Percentiles rank a stretch among this genome's conserved stretches.
These are phyloP conservation scores for Aureobasidium sp. DNA, from an alignment of 2,329 filamentous ascomycete genomes.

Conservation along the genomic window DNA sequence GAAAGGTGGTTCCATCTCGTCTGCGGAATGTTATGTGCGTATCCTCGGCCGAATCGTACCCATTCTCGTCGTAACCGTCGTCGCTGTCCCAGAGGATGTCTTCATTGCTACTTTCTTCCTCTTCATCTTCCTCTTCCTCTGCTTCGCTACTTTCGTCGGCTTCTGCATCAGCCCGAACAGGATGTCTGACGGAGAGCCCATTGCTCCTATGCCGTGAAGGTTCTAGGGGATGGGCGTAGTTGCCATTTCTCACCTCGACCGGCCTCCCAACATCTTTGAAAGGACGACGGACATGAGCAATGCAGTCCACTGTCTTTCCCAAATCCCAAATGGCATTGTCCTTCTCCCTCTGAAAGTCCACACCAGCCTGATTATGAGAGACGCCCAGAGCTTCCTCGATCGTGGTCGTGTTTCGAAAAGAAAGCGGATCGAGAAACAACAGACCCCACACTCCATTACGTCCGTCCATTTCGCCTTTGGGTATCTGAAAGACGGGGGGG, in stretches of 20 bases:
- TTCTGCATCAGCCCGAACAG: not conserved
- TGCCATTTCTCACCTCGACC: not conserved
- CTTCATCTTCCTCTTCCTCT: not conserved
- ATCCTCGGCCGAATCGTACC: not conserved
- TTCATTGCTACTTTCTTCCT: slow-evolving; percentile 8
- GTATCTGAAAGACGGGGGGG: not conserved
- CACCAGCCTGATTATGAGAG: not conserved
- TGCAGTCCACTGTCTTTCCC: slow-evolving; percentile 18
- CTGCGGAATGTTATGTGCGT: slow-evolving; percentile 2
- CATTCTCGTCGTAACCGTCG: not conserved
- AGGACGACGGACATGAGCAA: not conserved
- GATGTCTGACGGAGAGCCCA: not conserved
- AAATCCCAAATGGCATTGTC: slow-evolving; percentile 23
- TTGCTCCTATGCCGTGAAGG: not conserved
- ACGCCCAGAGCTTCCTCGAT: slow-evolving; percentile 10
- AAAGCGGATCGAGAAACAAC: slow-evolving; percentile 29
- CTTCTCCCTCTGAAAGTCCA: not conserved
- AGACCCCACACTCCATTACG: slow-evolving; percentile 29
- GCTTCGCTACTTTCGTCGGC: not conserved
- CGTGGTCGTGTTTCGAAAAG: slow-evolving; percentile 22
- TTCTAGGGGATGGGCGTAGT: not conserved
- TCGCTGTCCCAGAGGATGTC: slow-evolving; percentile 4
- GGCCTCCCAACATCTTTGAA: not conserved
- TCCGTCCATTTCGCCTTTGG: slow-evolving; percentile 18
- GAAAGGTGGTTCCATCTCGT: slow-evolving; percentile 19